Conservation (phyloP, 805 yeast genomes). For the Gaillardinia entomophila region DNA sequence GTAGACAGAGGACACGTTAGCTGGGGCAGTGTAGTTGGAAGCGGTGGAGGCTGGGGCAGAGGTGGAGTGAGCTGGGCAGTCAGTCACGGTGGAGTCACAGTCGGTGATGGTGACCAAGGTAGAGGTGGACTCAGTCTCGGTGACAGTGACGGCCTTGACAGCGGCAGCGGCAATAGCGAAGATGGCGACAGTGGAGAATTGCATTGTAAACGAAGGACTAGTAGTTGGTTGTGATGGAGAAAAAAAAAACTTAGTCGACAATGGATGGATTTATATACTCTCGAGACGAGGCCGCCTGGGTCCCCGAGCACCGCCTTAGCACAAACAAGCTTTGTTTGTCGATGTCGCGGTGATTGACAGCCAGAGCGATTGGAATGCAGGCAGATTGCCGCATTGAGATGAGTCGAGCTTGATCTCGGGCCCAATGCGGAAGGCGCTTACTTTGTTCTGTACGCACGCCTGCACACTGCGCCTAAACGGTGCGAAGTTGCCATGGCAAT, state of each 20-base stretch:
- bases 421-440: too few species aligned
- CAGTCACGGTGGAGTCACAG: conserved; percentile 35
- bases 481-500: too few species aligned
- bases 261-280: too few species aligned
- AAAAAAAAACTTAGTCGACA: conserved; percentile 7
- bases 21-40: conserved; percentile 16
- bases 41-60: conserved; percentile 11
- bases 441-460: too few species aligned
- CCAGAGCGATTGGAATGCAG: too few species aligned
- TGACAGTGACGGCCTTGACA: conserved; percentile 23
- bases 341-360: too few species aligned
- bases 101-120: conserved; percentile 39
- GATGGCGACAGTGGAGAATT: conserved; percentile 39
- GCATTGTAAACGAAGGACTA: conserved; percentile 31
- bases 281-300: too few species aligned
- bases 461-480: too few species aligned
- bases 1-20: conserved; percentile 18
- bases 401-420: too few species aligned
- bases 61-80: conserved; percentile 33
- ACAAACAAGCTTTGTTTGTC: too few species aligned
- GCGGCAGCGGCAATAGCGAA: conserved; percentile 35
- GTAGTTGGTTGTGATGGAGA: conserved; percentile 21
- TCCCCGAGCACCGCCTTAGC: too few species aligned
- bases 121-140: conserved; percentile 24
- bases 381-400: too few species aligned